Evolutionary conservation across 1,284 basidiomycete species (phyloP), one percentile per base, ranked within the genome.

Genomic region (Sanghuangporus baumii): DNA sequence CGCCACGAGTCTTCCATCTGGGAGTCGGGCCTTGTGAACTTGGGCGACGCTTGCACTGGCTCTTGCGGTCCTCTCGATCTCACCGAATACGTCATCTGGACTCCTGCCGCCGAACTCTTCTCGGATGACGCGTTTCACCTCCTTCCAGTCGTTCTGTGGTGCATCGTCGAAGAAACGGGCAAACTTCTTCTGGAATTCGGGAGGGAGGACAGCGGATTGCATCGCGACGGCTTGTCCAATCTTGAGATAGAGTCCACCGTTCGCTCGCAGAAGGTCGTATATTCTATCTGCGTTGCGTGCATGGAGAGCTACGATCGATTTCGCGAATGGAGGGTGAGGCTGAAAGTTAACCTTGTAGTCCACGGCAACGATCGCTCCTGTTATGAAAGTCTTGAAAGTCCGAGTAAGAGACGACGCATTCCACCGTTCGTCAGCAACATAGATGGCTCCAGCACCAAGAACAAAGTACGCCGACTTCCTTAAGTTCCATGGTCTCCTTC

Each of bases 41-140:
- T 96, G 94, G 0, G 94, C 94, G 55, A 96, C 88, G 66, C 89
- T 93, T 1, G 94, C 94, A 65, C 89, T 92, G 0, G 94, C 94
- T 0, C 91, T 75, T 0, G 93, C 86, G 4, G 81, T 71, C 65
- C 84, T 80, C 52, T 93, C 88, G 65, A 96, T 95, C 9, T 81
- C 74, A 48, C 87, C 86, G 69, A 96, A 96, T 0, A 93, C 74
- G 20, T 90, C 90, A 37, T 81, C 80, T 0, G 89, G 88, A 1
- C 84, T 86, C 1, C 81, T 80, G 1, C 81, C 77, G 0, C 86
- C 85, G 16, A 95, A 88, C 71, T 96, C 92, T 31, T 80, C 74
- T 37, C 75, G 69, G 71, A 96, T 89, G 6, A 95, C 90, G 41
- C 79, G 69, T n/a, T 81, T 76, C 43, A 96, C 80, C 59, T 85